Evolutionary conservation across 257 asterid genomes (phyloP), one percentile per base, ranked within the genome.

Genomic region (Nicotiana knightiana): DNA sequence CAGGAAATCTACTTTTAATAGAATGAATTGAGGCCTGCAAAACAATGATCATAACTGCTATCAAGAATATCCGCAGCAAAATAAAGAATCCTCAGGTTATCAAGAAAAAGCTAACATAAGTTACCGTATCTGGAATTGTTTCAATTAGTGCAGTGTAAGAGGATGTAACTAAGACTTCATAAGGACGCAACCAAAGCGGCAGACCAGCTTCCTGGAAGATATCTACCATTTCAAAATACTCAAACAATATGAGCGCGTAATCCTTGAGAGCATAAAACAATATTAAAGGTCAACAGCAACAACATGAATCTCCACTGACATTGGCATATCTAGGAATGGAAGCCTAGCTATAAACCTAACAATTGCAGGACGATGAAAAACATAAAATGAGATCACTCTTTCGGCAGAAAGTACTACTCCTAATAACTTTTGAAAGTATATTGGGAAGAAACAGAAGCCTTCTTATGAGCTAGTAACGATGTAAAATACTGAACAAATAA

Each of bases 121-220:
- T 87, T 94, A 96, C 99, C 92, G 99, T 94, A 85, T 96, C 99
- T 5, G 99, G 97, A 83, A 96, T 94, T 71, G 99, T 96, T 94
- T 96, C 99, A 88, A 96, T 96, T 66, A 96, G 97, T 67, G 99
- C 99, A 65, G 98, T 93, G 75, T 93, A 94, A 43, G 99, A 96
- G 86, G 98, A 96, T 76, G 99, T 92, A 84, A 94, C 99, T 82
- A 95, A 81, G 70, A 95, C 97, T 93, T 95, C 99, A 84, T 93
- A 95, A 81, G 99, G 99, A 59, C 98, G 97, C 88, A 95, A 82
- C 99, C 99, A 95, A 51, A 95, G 89, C n/a, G 98, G 98, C 73
- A 96, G 97, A 86, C 99, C 99, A 86, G 98, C 99, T 91, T 96
- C 99, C 94, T 96, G 99, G 93, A 96, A 96, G 90, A 96, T 94